phyloP scores from a whole-genome alignment of 2,329 filamentous ascomycete species.

The Pseudocercospora fuligena region DNA sequence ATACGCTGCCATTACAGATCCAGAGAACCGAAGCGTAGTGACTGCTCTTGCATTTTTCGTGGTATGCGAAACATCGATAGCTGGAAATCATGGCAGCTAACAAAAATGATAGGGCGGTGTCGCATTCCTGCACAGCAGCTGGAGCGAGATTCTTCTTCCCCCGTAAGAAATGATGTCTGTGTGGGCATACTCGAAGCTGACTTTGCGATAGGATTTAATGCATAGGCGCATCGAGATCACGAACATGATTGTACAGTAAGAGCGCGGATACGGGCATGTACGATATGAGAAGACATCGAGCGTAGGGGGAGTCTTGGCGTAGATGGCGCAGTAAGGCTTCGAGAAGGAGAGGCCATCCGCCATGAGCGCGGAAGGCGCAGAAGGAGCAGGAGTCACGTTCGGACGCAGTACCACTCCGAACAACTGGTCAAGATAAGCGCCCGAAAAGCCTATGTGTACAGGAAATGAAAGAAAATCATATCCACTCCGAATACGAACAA shows the following conservation, averaged over 20 bases:
- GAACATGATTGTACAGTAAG: not conserved
- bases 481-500: too few relatives aligned
- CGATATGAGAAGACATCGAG: not conserved
- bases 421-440: too few relatives aligned
- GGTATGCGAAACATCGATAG: slow-evolving; percentile 44
- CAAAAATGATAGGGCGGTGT: slow-evolving; percentile 41
- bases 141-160: slow-evolving; percentile 10
- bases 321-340: not conserved
- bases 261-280: not conserved
- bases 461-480: too few relatives aligned
- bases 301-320: not conserved
- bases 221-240: not conserved
- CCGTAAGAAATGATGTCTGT: not conserved
- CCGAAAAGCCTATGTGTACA: too few relatives aligned
- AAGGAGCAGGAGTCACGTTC: too few relatives aligned
- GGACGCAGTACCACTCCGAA: too few relatives aligned
- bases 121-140: slow-evolving; percentile 56
- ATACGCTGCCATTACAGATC: slow-evolving; percentile 48
- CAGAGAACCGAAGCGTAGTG: slow-evolving; percentile 57
- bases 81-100: not conserved
- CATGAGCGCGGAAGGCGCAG: not conserved
- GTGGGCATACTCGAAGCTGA: not conserved
- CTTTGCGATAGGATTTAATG: not conserved
- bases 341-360: not conserved
- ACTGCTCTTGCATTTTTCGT: slow-evolving; percentile 56